Evolutionary conservation across 305 asterid species (phyloP).

Genomic region (Solanum hybrid): DNA sequence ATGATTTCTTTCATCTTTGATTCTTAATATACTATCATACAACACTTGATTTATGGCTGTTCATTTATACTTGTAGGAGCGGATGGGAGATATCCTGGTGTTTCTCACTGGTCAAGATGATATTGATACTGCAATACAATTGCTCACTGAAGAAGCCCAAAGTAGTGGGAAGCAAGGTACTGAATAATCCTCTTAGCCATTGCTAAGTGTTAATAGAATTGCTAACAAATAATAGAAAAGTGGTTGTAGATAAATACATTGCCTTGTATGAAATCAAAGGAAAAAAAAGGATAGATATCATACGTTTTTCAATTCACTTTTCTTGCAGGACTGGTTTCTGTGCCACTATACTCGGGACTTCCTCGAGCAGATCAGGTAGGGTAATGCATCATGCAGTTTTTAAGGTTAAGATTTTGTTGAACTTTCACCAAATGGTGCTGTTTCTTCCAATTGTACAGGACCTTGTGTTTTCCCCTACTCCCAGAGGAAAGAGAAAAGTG

Average conservation of each 20-base stretch:
- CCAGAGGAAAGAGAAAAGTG: conserved; percentile 95
- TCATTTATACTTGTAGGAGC: conserved; percentile 44
- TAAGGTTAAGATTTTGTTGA: background rate
- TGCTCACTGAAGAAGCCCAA: conserved; percentile 77
- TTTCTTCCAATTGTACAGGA: conserved; percentile 34
- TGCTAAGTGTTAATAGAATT: background rate
- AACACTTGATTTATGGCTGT: background rate
- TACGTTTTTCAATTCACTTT: conserved; percentile 7
- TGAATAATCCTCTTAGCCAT: background rate
- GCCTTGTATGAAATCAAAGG: background rate
- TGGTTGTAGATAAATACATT: background rate
- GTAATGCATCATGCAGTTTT: conserved; percentile 1
- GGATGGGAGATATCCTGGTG: conserved; percentile 83
- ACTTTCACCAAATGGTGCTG: conserved; percentile 3
- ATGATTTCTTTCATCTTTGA: background rate
- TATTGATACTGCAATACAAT: conserved; percentile 79
- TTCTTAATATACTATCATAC: conserved; percentile 9
- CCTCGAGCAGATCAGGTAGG: conserved; percentile 83
- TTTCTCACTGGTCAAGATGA: conserved; percentile 97
- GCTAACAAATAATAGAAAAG: background rate
- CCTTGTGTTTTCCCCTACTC: conserved; percentile 82
- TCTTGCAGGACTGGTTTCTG: conserved; percentile 57
- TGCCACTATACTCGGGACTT: conserved; percentile 86
- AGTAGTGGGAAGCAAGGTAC: conserved; percentile 50
- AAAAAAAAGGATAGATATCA: background rate